A percentile compares a stretch with the other conserved stretches of the same genome.
Conservation (phyloP, 208 protist genomes). For the Leptomonas pyrrhocoris region DNA sequence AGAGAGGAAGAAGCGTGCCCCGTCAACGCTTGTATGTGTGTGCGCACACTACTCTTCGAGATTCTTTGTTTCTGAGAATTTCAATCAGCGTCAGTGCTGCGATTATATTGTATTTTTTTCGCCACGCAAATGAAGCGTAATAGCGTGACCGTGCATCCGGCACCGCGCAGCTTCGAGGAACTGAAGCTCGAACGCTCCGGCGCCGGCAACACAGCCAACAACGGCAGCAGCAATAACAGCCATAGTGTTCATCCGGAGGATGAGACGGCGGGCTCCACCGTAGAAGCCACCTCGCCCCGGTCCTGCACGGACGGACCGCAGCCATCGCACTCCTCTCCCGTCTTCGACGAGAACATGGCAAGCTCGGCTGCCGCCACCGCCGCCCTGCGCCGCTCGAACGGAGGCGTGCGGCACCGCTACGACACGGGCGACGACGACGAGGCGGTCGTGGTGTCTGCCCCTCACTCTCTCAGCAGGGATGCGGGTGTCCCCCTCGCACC, state of each 20-base stretch:
- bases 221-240: constrained; percentile 6
- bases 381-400: background rate
- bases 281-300: background rate
- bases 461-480: background rate
- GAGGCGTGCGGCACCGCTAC: constrained; percentile 8
- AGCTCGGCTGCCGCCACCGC: background rate
- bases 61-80: background rate
- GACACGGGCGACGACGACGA: constrained; percentile 7
- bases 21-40: background rate
- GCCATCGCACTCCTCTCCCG: background rate
- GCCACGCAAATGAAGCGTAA: constrained; percentile 24
- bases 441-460: background rate
- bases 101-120: too few relatives aligned
- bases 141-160: constrained; percentile 2
- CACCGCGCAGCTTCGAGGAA: constrained; percentile 24
- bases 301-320: background rate
- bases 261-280: background rate
- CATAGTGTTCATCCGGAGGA: background rate
- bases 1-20: constrained; percentile 2
- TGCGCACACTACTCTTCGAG: background rate
- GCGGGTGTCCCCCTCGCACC: background rate
- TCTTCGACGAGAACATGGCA: background rate
- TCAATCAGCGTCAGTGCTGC: too few relatives aligned
- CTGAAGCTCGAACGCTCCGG: constrained; percentile 10
- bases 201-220: constrained; percentile 6